Conservation (phyloP, 805 yeast species). For the Suhomyces sp. region DNA sequence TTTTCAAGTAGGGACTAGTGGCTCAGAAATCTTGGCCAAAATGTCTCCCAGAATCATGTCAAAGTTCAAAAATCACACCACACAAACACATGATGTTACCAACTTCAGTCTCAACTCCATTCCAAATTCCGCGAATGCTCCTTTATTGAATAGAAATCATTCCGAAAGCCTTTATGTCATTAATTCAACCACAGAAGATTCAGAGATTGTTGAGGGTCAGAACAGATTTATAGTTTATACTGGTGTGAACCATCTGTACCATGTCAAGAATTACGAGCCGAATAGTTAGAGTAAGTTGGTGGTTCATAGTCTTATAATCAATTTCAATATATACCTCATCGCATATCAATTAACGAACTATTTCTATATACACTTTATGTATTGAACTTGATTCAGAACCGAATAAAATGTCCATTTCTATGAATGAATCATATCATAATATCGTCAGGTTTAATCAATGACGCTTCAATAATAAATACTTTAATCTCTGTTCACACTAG, state of each 20-base stretch:
- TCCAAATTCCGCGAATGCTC: slow-evolving; percentile 6
- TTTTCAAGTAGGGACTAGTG: slow-evolving; percentile 14
- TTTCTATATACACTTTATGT: no score
- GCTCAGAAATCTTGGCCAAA: slow-evolving; percentile 7
- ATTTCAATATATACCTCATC: no score
- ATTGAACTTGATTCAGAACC: no score
- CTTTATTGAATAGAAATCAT: slow-evolving; percentile 10
- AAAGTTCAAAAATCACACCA: background rate
- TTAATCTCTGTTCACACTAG: slow-evolving; percentile 46
- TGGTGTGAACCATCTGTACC: slow-evolving; percentile 22
- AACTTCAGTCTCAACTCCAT: slow-evolving; percentile 17
- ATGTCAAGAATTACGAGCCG: slow-evolving; percentile 11
- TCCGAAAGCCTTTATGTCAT: slow-evolving; percentile 10
- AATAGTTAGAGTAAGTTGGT: no score
- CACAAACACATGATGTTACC: slow-evolving; percentile 7
- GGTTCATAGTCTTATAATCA: no score
- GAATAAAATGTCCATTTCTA: no score
- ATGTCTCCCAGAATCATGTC: slow-evolving; percentile 15
- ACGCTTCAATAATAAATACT: slow-evolving; percentile 2
- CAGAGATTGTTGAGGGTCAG: background rate
- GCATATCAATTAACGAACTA: no score
- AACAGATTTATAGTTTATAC: slow-evolving; percentile 15
- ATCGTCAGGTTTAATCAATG: no score
- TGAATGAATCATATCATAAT: no score
- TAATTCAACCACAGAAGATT: background rate